A percentile compares a stretch with the other conserved stretches of the same genome.
These are phyloP conservation scores for Globisporangium apiculatum DNA, from an alignment of 352 stramenopile species.

Conservation along the genomic window DNA sequence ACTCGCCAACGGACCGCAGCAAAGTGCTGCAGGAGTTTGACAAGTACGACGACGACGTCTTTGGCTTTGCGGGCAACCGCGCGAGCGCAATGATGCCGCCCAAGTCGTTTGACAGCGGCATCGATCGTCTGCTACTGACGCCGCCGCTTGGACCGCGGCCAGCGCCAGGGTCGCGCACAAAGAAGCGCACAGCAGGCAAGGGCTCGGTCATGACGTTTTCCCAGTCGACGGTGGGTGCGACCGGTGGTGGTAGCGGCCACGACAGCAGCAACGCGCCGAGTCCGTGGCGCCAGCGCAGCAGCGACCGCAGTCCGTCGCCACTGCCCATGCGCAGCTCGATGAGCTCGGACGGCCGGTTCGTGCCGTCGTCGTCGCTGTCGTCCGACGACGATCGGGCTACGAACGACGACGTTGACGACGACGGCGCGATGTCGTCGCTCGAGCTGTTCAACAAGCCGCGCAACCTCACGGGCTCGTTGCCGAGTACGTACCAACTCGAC, in stretches of 20 bases:
- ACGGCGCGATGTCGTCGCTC: constrained; percentile 7
- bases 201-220: constrained; percentile 19
- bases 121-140: constrained; percentile 34
- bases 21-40: constrained; percentile 49
- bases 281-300: constrained; percentile 27
- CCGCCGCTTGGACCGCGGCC: constrained; percentile 34
- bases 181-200: constrained; percentile 26
- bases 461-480: constrained; percentile 49
- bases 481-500: constrained; percentile 52
- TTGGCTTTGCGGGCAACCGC: constrained; percentile 24
- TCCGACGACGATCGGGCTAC: background rate
- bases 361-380: constrained; percentile 13
- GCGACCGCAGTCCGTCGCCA: constrained; percentile 33
- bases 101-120: constrained; percentile 35
- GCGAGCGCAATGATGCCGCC: constrained; percentile 12
- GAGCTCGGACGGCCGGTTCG: constrained; percentile 28
- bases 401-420: constrained; percentile 8
- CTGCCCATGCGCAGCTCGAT: constrained; percentile 28
- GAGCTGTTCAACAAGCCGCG: constrained; percentile 16
- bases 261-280: constrained; percentile 26
- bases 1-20: constrained; percentile 36
- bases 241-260: constrained; percentile 18
- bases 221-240: constrained; percentile 30
- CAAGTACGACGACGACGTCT: constrained; percentile 68
- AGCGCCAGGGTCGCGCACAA: constrained; percentile 29